Evolutionary conservation across 2,329 filamentous ascomycete genomes (phyloP).

Genomic region (Fusarium graminum): DNA sequence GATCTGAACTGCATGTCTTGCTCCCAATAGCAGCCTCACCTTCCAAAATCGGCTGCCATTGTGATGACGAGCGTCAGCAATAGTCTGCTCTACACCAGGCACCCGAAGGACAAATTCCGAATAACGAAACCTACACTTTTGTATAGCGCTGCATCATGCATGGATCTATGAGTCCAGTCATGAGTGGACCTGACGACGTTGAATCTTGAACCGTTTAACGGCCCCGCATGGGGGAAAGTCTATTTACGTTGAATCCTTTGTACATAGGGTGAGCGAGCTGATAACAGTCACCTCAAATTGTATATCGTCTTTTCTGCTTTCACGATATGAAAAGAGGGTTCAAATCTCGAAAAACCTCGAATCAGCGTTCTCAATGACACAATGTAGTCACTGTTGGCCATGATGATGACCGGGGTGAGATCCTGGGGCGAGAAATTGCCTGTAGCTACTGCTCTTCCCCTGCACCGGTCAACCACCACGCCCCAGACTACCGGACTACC

Average conservation of each 20-base stretch:
- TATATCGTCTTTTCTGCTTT: conserved; percentile 10
- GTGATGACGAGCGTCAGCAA: conserved; percentile 29
- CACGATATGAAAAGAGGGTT: conserved; percentile 11
- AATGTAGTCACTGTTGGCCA: conserved; percentile 28
- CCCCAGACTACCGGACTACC: conserved; percentile 20
- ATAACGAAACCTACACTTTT: conserved; percentile 1
- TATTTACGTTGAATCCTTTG: conserved; percentile 23
- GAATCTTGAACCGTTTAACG: conserved; percentile 16
- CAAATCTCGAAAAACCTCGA: conserved; percentile 21
- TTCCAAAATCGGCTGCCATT: conserved; percentile 13
- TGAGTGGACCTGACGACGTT: conserved; percentile 19
- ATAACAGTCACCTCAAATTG: conserved; percentile 18
- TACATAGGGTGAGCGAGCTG: conserved; percentile 28
- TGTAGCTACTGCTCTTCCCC: conserved; percentile 11
- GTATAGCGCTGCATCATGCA: conserved; percentile 6
- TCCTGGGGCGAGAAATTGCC: conserved; percentile 35
- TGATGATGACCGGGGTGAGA: conserved; percentile 23
- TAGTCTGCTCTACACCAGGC: conserved; percentile 22
- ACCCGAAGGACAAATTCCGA: neutral
- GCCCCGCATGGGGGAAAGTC: conserved; percentile 24
- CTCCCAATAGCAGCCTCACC: conserved; percentile 31
- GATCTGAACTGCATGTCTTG: conserved; percentile 49
- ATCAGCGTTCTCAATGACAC: conserved; percentile 28
- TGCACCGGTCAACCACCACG: conserved; percentile 27
- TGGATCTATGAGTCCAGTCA: conserved; percentile 15